Evolutionary conservation across 208 protist genomes (phyloP), one percentile per base, ranked within the genome.

Genomic region (Plasmodiophora brassicae): DNA sequence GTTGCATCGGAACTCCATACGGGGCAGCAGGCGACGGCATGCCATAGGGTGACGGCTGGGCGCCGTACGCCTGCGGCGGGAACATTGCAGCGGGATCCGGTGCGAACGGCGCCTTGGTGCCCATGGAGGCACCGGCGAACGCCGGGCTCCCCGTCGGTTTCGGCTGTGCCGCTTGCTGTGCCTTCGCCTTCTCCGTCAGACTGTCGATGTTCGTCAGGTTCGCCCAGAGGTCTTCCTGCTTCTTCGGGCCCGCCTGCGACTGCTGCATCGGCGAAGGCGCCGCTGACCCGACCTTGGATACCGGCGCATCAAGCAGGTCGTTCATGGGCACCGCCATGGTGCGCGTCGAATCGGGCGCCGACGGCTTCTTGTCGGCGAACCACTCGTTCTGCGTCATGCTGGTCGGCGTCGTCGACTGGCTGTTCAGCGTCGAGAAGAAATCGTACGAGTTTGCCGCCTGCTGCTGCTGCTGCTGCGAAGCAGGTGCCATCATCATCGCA

Each of bases 361-460:
- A 8, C 20, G 5, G 5, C n/a, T 78, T 78, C 10, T 5, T 5
- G 41, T 32, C n/a, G n/a, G n/a, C n/a, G 65, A 78, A 78, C 65
- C 65, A 78, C 41, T 78, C 65, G n/a, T 32, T 32, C n/a, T 78
- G 65, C 5, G 5, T 78, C 10, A 38, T 38, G n/a, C n/a, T 78
- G n/a, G 14, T 78, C 20, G 65, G 65, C 32, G 14, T 78, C 5
- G 41, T 78, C 20, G 65, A 36, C n/a, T 78, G 65, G n/a, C 41
- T 78, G n/a, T 78, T 32, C 65, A 78, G n/a, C 65, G 65, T 44
- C 20, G 65, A 78, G 65, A 78, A 78, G 65, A 78, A 78, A 32
- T 78, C 65, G 20, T 44, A 32, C 20, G 65, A 38, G 5, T 5
- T 38, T 5, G 65, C 14, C 65, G 5, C 32, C n/a, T 78, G 5